Conservation (phyloP, 1,284 basidiomycete genomes). For the Coriolopsis trogii region DNA sequence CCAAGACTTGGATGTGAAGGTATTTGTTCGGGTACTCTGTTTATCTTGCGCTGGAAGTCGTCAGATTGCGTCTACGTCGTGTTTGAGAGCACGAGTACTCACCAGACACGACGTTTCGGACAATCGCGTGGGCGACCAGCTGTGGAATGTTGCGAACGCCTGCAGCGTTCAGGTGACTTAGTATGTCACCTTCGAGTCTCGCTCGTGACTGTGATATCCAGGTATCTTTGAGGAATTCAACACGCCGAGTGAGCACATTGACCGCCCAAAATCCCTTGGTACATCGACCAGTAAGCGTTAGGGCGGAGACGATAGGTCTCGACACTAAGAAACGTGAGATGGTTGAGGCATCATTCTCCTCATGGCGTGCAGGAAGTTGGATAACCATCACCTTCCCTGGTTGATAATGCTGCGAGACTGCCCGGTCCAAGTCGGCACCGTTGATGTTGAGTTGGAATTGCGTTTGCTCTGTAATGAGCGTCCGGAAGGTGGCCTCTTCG, state of each 20-base stretch:
- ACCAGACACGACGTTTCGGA: too few species aligned
- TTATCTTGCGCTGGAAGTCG: neutral
- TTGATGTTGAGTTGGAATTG: neutral
- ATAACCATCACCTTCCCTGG: neutral
- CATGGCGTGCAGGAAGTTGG: neutral
- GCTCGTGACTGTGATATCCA: neutral
- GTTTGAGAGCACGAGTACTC: too few species aligned
- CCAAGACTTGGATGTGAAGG: neutral
- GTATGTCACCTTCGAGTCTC: slow-evolving; percentile 31
- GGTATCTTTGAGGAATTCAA: slow-evolving; percentile 15
- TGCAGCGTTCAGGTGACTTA: slow-evolving; percentile 1
- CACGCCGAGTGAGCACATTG: neutral
- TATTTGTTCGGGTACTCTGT: neutral
- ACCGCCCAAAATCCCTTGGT: slow-evolving; percentile 13
- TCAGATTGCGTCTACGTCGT: neutral
- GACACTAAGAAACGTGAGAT: slow-evolving; percentile 7
- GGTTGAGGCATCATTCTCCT: neutral
- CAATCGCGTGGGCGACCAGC: neutral
- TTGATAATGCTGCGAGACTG: slow-evolving; percentile 2
- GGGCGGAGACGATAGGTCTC: neutral
- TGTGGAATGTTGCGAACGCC: neutral
- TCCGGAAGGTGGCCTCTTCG: slow-evolving; percentile 11
- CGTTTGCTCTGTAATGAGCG: neutral
- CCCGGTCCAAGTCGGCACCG: neutral
- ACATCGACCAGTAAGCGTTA: neutral